Base-by-base conservation (phyloP, 495 filamentous ascomycete species). In the Xylaria longipes region DNA sequence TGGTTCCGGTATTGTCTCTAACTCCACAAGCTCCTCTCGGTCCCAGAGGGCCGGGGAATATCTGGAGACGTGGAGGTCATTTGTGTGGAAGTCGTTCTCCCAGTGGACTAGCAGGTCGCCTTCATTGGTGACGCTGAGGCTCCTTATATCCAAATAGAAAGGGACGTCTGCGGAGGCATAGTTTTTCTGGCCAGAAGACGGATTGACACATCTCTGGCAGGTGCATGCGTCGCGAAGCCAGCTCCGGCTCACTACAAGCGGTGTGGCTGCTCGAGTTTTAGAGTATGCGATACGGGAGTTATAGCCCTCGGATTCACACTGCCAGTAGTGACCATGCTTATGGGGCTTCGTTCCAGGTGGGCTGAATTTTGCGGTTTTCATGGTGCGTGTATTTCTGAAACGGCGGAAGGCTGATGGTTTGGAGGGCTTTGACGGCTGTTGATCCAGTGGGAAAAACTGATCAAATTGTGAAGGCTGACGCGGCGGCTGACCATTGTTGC, bases 151-250 rank as follows among this genome's bases (percentile, higher is more conserved):
- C 60, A 94, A 88, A 17, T 82, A 33, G 3, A 72, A 7, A 0
- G 92, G 91, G 35, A 97, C 91, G 48, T 97, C 91, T 54, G 84
- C 82, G 0, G 91, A 92, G 31, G 91, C 85, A 80, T 95, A 95
- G 39, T 86, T 89, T 80, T 95, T 95, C 77, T 98, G 95, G 67
- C 89, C 91, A 0, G 94, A 94, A 66, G 91, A 87, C 2, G 87
- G 87, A 79, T 97, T 90, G 50, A 95, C 86, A 80, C 95, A 97
- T 3, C 29, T 72, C 4, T 84, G 77, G 74, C 95, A 97, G 46
- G 83, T 74, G 79, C 95, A 98, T 48, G 87, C 75, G 77, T 98
- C 95, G 39, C 95, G 91, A 22, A 97, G 87, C 78, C 89, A 91
- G 52, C 20, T 0, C 17, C 62, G 69, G 37, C 48, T 50, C 0